Conservation (phyloP, 495 filamentous ascomycete species). For the Talaromyces nanjingensis region DNA sequence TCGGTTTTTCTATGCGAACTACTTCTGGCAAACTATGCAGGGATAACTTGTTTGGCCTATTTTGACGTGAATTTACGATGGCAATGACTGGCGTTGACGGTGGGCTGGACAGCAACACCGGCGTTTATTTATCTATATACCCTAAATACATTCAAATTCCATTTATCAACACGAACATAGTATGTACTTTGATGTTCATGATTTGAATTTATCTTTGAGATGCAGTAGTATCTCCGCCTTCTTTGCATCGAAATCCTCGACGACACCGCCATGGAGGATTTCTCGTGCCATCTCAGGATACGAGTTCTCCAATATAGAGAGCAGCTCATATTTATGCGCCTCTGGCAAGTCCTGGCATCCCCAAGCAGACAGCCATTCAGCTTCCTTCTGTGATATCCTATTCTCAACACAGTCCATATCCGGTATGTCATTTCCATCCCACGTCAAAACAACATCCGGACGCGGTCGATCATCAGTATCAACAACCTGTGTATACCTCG, state of each 20-base stretch:
- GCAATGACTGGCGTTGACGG: background rate
- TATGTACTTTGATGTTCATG: slow-evolving; percentile 8
- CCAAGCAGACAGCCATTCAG: slow-evolving; percentile 29
- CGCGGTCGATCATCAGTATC: slow-evolving; percentile 12
- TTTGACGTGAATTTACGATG: background rate
- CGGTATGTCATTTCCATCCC: slow-evolving; percentile 46
- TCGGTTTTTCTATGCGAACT: slow-evolving; percentile 87
- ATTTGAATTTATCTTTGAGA: slow-evolving; percentile 5
- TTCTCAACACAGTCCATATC: slow-evolving; percentile 32
- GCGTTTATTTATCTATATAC: background rate
- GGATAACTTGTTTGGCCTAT: slow-evolving; percentile 10
- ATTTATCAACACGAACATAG: background rate
- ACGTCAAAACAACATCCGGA: slow-evolving; percentile 43
- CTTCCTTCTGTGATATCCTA: slow-evolving; percentile 18
- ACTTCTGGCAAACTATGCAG: slow-evolving; percentile 88
- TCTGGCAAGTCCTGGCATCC: slow-evolving; percentile 12
- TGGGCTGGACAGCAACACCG: background rate
- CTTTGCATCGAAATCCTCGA: background rate
- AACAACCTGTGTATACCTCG: slow-evolving; percentile 34
- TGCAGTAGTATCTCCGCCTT: slow-evolving; percentile 1
- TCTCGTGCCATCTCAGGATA: slow-evolving; percentile 20
- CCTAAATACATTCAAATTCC: background rate
- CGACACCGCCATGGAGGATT: background rate
- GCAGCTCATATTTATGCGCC: slow-evolving; percentile 18
- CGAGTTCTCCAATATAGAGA: slow-evolving; percentile 26